Conservation (phyloP, 176 grass and related monocot genomes). For the Phyllostachys edulis region DNA sequence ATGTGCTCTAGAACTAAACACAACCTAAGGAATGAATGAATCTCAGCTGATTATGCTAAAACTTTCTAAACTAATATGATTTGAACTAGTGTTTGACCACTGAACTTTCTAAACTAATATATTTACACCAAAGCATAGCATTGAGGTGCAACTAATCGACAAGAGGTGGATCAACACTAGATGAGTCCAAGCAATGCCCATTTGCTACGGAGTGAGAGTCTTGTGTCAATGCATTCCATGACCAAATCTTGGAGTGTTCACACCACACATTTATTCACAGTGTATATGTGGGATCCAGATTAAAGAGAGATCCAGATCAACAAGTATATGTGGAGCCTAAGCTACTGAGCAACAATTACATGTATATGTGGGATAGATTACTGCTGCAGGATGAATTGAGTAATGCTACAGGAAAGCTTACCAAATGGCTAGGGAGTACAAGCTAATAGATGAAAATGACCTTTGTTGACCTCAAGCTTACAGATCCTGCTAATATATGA, state of each 20-base stretch:
- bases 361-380: too few species aligned
- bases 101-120: too few species aligned
- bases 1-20: constrained; percentile 34
- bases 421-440: too few species aligned
- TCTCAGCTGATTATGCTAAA: constrained; percentile 21
- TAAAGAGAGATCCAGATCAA: too few species aligned
- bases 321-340: too few species aligned
- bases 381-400: too few species aligned
- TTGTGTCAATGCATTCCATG: constrained; percentile 15
- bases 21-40: constrained; percentile 15
- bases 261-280: constrained; percentile 40
- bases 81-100: constrained; percentile 20
- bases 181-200: constrained; percentile 24
- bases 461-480: too few species aligned
- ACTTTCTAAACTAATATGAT: constrained; percentile 32
- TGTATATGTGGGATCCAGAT: too few species aligned
- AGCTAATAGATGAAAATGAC: too few species aligned
- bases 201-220: constrained; percentile 5
- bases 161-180: constrained; percentile 17
- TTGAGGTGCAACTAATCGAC: constrained; percentile 7
- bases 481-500: too few species aligned
- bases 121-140: background rate
- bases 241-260: background rate
- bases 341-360: too few species aligned
- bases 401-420: too few species aligned